Base-by-base conservation (phyloP, 2,329 filamentous ascomycete genomes). In the Pyrenophora tritici-repentis region DNA sequence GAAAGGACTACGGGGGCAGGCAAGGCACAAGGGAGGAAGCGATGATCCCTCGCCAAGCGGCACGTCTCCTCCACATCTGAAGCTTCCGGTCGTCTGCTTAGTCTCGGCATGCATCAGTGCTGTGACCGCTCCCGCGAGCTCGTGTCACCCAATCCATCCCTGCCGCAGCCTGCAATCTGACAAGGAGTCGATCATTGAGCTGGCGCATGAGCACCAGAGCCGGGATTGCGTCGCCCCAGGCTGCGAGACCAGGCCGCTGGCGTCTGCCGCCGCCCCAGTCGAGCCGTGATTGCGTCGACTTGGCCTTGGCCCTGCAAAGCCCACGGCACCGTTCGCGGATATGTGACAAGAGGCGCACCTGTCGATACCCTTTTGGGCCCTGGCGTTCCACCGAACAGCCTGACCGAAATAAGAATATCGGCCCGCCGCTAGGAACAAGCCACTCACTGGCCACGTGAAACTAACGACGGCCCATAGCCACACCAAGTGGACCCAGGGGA, bases 361-460 rank as follows among this genome's bases (percentile, higher is more conserved):
- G 53, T 50, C 58, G 55, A 55, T 50, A 32, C 62, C 42, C 51
- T 47, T 58, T 62, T 32, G 42, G 55, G 56, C 53, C 31, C 48
- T 62, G 58, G 57, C 58, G 55, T 54, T 44, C 45, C 39, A 50
- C 50, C 49, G 52, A 50, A 56, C 40, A 50, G 53, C 45, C 46
- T 59, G 56, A 53, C 64, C 56, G 55, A 55, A 58, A 62, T 58
- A 61, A 59, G 59, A 55, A 56, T 51, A 50, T 49, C 53, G 50
- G 57, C 50, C 62, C 59, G 63, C 62, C 64, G 58, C 63, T 62
- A 62, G 56, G 53, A 50, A 33, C 48, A 55, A 56, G 59, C 67
- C 67, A 62, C 65, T 51, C 48, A 47, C 36, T 40, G 54, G 63
- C 68, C 68, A 72, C 68, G 67, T 70, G 67, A 71, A 68, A 69